These are phyloP conservation scores for Phytophthora chlamydospora DNA, from an alignment of 352 stramenopile genomes.

Conservation along the genomic window DNA sequence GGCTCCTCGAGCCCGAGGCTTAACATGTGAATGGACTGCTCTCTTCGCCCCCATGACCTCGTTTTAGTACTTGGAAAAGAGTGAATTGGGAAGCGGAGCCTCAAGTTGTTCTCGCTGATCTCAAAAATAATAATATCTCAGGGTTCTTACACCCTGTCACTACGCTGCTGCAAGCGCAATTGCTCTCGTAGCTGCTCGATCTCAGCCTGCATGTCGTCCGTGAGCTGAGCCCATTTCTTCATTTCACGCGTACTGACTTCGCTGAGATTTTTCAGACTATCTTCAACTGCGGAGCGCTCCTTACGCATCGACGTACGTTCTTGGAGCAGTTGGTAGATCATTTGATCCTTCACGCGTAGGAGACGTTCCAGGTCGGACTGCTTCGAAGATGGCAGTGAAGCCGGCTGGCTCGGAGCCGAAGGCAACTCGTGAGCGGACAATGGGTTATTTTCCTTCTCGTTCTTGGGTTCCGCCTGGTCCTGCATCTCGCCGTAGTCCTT, in stretches of 20 bases:
- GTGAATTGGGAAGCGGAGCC: no score
- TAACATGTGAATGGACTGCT: no score
- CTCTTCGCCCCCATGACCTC: no score
- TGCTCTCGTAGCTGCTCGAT: constrained; percentile 47
- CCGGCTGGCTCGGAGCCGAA: constrained; percentile 48
- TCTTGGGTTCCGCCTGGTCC: not conserved
- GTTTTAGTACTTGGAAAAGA: no score
- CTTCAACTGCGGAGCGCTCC: constrained; percentile 54
- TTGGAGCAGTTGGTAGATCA: constrained; percentile 83
- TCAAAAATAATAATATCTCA: no score
- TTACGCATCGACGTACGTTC: constrained; percentile 63
- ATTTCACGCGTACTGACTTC: constrained; percentile 79
- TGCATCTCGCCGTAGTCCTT: constrained; percentile 41
- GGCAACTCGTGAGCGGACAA: constrained; percentile 52
- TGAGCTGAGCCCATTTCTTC: constrained; percentile 82
- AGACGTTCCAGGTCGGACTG: constrained; percentile 42
- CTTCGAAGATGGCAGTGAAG: constrained; percentile 5
- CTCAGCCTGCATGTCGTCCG: constrained; percentile 83
- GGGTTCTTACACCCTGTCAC: no score
- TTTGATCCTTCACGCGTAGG: constrained; percentile 80
- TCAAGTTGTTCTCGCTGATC: no score
- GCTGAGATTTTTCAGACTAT: constrained; percentile 67
- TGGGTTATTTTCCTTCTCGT: constrained; percentile 27
- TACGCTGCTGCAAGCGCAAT: no score
- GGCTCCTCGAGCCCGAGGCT: no score